These are phyloP conservation scores for Leccinum pachyderme DNA, from an alignment of 1,284 basidiomycete species.

Conservation along the genomic window DNA sequence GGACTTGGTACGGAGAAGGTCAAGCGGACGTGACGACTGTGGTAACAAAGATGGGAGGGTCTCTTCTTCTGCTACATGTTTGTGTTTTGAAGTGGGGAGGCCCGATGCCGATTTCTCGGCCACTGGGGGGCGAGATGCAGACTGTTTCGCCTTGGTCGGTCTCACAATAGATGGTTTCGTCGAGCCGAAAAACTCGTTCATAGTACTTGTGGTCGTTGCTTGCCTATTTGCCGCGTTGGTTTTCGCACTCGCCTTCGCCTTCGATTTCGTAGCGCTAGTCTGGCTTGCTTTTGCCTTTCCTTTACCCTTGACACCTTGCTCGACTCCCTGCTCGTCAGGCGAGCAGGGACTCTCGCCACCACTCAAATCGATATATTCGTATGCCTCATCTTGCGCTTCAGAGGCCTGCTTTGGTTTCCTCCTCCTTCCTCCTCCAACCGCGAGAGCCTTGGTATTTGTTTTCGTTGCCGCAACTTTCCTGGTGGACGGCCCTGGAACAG, in stretches of 20 bases:
- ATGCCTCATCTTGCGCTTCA: constrained; percentile 32
- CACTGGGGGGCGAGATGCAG: background rate
- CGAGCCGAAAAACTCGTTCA: constrained; percentile 15
- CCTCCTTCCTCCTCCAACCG: constrained; percentile 8
- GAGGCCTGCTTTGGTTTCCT: constrained; percentile 25
- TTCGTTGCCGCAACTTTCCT: constrained; percentile 9
- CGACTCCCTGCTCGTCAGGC: constrained; percentile 12
- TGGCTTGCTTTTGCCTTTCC: constrained; percentile 3
- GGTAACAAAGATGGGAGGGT: constrained; percentile 8
- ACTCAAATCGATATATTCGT: constrained; percentile 30
- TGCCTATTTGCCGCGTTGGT: background rate
- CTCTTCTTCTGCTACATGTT: constrained; percentile 12
- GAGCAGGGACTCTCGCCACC: constrained; percentile 25
- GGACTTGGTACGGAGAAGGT: constrained; percentile 24
- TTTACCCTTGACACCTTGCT: constrained; percentile 4
- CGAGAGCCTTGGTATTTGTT: constrained; percentile 4
- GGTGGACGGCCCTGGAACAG: constrained; percentile 4
- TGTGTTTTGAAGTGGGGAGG: background rate
- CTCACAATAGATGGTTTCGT: constrained; percentile 12
- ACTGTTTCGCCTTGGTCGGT: constrained; percentile 9
- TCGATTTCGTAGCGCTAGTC: background rate
- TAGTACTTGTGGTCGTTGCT: constrained; percentile 6
- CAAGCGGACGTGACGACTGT: constrained; percentile 26
- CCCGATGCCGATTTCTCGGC: constrained; percentile 3
- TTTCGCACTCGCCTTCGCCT: constrained; percentile 1